A percentile compares a stretch with the other conserved stretches of the same genome.
These are phyloP conservation scores for Pyrenophora graminea DNA, from an alignment of 2,329 filamentous ascomycete genomes.

Conservation along the genomic window DNA sequence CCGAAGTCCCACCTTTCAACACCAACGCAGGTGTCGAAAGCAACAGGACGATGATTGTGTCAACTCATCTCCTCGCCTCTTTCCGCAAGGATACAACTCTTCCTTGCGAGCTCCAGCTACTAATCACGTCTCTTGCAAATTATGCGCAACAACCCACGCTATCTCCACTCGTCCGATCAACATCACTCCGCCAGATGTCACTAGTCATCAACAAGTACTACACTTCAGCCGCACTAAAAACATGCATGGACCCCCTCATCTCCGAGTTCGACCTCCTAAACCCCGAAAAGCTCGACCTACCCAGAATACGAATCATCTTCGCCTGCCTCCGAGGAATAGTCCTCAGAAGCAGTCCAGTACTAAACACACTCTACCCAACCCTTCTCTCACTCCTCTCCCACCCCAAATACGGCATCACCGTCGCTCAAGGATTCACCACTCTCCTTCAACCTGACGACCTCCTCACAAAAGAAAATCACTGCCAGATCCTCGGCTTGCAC, in stretches of 20 bases:
- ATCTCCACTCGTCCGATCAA: slow-evolving; percentile 35
- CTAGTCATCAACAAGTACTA: slow-evolving; percentile 56
- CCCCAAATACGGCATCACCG: slow-evolving; percentile 53
- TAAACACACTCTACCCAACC: slow-evolving; percentile 48
- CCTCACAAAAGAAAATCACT: slow-evolving; percentile 64
- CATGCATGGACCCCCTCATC: slow-evolving; percentile 48
- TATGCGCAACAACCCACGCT: slow-evolving; percentile 40
- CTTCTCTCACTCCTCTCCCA: slow-evolving; percentile 58
- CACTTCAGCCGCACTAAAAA: slow-evolving; percentile 46
- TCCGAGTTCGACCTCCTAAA: slow-evolving; percentile 38
- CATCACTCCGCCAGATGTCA: slow-evolving; percentile 50
- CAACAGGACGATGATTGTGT: slow-evolving; percentile 58
- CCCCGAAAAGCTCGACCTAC: slow-evolving; percentile 39
- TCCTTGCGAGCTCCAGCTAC: slow-evolving; percentile 36
- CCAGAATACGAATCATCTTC: slow-evolving; percentile 61
- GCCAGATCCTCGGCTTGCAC: slow-evolving; percentile 63
- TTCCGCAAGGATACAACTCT: slow-evolving; percentile 44
- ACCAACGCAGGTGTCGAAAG: slow-evolving; percentile 36
- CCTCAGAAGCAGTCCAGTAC: slow-evolving; percentile 56
- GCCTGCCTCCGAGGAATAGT: slow-evolving; percentile 65
- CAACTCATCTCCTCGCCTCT: slow-evolving; percentile 61
- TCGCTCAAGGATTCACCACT: slow-evolving; percentile 62
- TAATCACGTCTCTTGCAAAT: slow-evolving; percentile 45
- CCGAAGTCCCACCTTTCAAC: slow-evolving; percentile 41
- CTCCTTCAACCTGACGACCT: slow-evolving; percentile 65